Base-by-base conservation (phyloP, 169 alveolate species). In the Ichthyophthirius multifiliis region DNA sequence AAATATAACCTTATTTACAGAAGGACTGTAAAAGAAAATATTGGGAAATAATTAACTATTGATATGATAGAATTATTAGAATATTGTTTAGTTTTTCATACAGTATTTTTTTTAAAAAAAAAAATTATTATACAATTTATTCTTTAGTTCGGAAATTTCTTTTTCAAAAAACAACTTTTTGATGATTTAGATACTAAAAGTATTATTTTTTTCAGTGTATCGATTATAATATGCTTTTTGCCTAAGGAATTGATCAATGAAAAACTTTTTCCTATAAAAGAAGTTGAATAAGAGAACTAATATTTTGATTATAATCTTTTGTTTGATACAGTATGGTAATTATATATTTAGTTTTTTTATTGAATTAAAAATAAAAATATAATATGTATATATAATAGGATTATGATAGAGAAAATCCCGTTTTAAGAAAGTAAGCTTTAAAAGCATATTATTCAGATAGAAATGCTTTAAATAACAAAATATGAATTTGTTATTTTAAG, bases 401-500 rank as follows among this genome's bases (percentile, higher is more conserved):
- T 47, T 79, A 79, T 79, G 85, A 79, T 46, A 79, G 85, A 27
- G 77, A 65, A 75, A 79, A 79, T 65, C 85, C 85, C 4, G 73
- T 79, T 4, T 65, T 80, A 5, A 79, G 67, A 79, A 46, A 67
- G n/a, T 39, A 45, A 13, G 78, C 80, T 18, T 65, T 79, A 32
- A 39, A 37, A n/a, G 64, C 44, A n/a, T 46, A 18, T 35, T 46
- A 71, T 32, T 15, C 23, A 10, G 43, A 27, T 10, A 55, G 71
- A 55, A 55, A 55, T 27, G 71, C n/a, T n/a, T n/a, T n/a, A n/a
- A n/a, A n/a, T n/a, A n/a, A n/a, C n/a, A n/a, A n/a, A n/a, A n/a
- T n/a, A n/a, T n/a, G n/a, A n/a, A n/a, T n/a, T n/a, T n/a, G n/a
- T n/a, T n/a, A n/a, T n/a, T n/a, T n/a, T n/a, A n/a, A n/a, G n/a